Conservation (phyloP, 2,329 filamentous ascomycete genomes). For the Colletotrichum sp. region DNA sequence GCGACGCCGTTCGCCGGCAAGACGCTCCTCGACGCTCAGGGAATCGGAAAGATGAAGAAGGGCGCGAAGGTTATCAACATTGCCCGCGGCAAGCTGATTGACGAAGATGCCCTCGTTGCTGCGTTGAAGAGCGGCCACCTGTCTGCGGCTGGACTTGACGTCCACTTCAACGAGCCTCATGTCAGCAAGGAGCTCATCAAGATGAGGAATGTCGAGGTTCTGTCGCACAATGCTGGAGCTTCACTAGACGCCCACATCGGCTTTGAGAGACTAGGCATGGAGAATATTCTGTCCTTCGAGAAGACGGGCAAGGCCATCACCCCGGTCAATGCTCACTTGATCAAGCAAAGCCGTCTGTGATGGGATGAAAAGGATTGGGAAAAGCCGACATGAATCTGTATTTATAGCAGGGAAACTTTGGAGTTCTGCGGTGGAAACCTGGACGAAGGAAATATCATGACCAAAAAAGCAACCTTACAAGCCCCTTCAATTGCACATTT, state of each 20-base stretch:
- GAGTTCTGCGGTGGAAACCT: neutral
- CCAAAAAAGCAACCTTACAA: too few relatives aligned
- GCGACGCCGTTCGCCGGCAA: slow-evolving; percentile 73
- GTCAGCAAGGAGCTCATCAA: slow-evolving; percentile 18
- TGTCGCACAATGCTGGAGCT: slow-evolving; percentile 17
- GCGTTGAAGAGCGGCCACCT: slow-evolving; percentile 70
- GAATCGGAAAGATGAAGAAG: slow-evolving; percentile 74
- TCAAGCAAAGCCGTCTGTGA: slow-evolving; percentile 15
- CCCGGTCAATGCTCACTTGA: slow-evolving; percentile 14
- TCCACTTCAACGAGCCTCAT: slow-evolving; percentile 72
- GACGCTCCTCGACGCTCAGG: slow-evolving; percentile 64
- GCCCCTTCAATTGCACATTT: neutral
- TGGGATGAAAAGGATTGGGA: neutral
- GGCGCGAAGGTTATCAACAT: slow-evolving; percentile 75
- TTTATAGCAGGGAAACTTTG: neutral
- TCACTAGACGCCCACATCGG: slow-evolving; percentile 14
- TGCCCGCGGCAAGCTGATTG: slow-evolving; percentile 73
- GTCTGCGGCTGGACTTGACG: slow-evolving; percentile 69
- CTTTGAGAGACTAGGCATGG: slow-evolving; percentile 17
- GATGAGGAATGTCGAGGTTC: slow-evolving; percentile 16
- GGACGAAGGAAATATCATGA: neutral
- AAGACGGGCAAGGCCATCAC: slow-evolving; percentile 7
- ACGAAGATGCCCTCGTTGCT: slow-evolving; percentile 71
- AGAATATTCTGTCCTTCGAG: slow-evolving; percentile 11
- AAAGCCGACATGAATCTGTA: neutral